A percentile compares a stretch with the other conserved stretches of the same genome.
phyloP scores from a whole-genome alignment of 2,329 filamentous ascomycete species.

The Trichoderma pleuroti region DNA sequence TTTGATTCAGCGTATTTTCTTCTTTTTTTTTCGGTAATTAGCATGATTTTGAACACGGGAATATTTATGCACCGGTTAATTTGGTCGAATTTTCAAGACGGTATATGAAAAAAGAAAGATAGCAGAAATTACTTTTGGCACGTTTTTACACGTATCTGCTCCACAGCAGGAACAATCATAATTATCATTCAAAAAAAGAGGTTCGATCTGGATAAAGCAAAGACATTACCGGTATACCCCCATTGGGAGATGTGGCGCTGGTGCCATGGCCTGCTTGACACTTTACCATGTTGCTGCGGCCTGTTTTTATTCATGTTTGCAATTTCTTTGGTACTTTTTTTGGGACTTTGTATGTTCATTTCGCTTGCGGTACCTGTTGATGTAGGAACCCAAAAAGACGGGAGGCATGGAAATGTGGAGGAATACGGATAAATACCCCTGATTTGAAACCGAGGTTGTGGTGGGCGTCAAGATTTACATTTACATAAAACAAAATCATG shows the following conservation, averaged over 20 bases:
- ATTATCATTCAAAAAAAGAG: neutral
- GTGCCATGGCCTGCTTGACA: neutral
- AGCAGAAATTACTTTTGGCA: constrained; percentile 5
- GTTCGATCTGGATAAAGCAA: neutral
- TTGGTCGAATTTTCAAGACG: constrained; percentile 11
- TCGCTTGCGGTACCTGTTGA: neutral
- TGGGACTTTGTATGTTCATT: neutral
- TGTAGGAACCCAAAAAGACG: neutral
- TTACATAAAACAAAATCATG: neutral
- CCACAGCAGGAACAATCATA: neutral
- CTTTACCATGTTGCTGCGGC: neutral
- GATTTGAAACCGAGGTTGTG: neutral
- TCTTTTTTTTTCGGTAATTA: neutral
- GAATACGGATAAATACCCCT: constrained; percentile 9
- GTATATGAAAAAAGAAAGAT: constrained; percentile 12
- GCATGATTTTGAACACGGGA: neutral
- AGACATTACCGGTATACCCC: neutral
- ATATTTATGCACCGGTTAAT: neutral
- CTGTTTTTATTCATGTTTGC: neutral
- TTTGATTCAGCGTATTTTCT: constrained; percentile 8
- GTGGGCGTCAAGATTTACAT: neutral
- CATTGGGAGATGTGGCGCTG: neutral
- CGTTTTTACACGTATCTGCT: neutral
- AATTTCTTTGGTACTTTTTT: neutral
- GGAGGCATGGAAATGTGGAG: constrained; percentile 4